These are phyloP conservation scores for Pinguiococcus pyrenoidosus DNA, from an alignment of 108 stramenopile genomes.

Conservation along the genomic window DNA sequence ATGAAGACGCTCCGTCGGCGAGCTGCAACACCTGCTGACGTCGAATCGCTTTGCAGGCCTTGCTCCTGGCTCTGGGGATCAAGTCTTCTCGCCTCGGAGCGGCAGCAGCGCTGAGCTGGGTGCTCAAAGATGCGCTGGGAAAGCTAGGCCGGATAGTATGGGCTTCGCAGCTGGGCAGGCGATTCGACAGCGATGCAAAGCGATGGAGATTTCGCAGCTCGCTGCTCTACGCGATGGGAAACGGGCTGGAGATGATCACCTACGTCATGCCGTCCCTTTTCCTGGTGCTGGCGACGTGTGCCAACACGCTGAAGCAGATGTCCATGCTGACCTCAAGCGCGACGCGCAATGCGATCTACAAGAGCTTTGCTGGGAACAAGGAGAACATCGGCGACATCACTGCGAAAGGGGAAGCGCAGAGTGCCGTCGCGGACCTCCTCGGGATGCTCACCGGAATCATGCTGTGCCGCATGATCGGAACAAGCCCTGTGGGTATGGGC, in stretches of 20 bases:
- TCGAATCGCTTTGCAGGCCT: too few species aligned
- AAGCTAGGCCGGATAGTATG: slow-evolving; percentile 77
- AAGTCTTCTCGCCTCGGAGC: slow-evolving; percentile 44
- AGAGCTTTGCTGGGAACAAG: slow-evolving; percentile 54
- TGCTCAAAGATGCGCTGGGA: slow-evolving; percentile 79
- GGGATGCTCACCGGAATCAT: slow-evolving; percentile 65
- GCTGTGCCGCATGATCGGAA: slow-evolving; percentile 38
- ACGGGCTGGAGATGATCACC: slow-evolving; percentile 68
- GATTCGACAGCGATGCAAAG: slow-evolving; percentile 83
- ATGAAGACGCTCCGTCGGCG: too few species aligned
- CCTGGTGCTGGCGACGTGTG: slow-evolving; percentile 64
- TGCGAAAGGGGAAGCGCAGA: slow-evolving; percentile 89
- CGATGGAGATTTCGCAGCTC: slow-evolving; percentile 70
- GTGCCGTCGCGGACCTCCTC: slow-evolving; percentile 75
- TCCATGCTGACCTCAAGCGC: slow-evolving; percentile 68
- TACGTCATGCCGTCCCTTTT: slow-evolving; percentile 64
- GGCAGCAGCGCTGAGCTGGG: slow-evolving; percentile 80
- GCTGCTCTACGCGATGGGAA: slow-evolving; percentile 66
- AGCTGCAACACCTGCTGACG: too few species aligned
- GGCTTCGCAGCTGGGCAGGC: slow-evolving; percentile 78
- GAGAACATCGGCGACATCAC: slow-evolving; percentile 91
- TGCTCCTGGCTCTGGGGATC: slow-evolving; percentile 70
- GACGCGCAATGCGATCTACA: slow-evolving; percentile 76
- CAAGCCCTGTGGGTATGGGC: slow-evolving; percentile 2
- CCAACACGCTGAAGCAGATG: slow-evolving; percentile 74